Conservation (phyloP, 345 rosid species). For the Citropsis articulata region DNA sequence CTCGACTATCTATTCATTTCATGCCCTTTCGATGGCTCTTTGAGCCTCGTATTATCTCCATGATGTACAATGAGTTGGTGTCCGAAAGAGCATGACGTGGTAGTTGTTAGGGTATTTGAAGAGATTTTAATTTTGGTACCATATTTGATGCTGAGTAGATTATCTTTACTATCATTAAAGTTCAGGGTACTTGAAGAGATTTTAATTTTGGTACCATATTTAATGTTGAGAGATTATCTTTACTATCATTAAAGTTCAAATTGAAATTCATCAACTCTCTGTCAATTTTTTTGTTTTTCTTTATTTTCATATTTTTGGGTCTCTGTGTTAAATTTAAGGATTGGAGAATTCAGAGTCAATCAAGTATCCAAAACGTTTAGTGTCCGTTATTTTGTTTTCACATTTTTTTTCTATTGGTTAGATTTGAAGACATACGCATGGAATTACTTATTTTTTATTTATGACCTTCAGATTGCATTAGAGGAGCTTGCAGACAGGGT, state of each 20-base stretch:
- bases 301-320: background rate
- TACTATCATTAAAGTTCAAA: background rate
- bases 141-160: background rate
- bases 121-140: background rate
- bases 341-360: background rate
- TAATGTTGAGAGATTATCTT: background rate
- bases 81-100: background rate
- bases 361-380: background rate
- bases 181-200: background rate
- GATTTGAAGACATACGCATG: background rate
- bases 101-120: background rate
- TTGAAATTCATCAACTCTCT: background rate
- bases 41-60: background rate
- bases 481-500: constrained; percentile 97
- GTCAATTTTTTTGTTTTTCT: background rate
- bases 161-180: background rate
- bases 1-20: background rate
- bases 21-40: background rate
- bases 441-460: background rate
- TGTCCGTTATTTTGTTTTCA: background rate
- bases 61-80: background rate
- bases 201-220: background rate
- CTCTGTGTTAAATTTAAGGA: background rate
- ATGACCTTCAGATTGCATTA: constrained; percentile 61
- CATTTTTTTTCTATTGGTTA: background rate